Evolutionary conservation across 1,284 basidiomycete species (phyloP).

Genomic region (Cryptococcus sp.): DNA sequence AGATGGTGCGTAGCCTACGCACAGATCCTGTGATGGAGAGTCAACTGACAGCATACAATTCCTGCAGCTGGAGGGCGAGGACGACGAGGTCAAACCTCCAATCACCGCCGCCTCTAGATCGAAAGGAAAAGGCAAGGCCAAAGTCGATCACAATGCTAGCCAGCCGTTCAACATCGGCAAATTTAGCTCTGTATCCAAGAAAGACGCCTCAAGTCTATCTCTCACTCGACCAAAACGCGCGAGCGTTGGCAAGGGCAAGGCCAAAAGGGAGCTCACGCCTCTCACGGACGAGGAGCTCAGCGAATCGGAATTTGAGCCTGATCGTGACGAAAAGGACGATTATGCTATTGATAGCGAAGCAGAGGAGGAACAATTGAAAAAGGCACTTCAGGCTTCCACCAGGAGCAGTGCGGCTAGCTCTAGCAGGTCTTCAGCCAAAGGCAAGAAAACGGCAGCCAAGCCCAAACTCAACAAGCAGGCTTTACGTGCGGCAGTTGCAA

Average conservation of each 20-base stretch:
- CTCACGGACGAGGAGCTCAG: slow-evolving; percentile 13
- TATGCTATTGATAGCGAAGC: slow-evolving; percentile 37
- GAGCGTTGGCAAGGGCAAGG: slow-evolving; percentile 11
- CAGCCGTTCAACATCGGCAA: slow-evolving; percentile 39
- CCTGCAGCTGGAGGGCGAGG: not conserved
- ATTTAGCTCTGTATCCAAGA: slow-evolving; percentile 24
- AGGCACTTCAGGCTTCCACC: slow-evolving; percentile 25
- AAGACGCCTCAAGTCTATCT: slow-evolving; percentile 15
- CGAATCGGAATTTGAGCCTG: slow-evolving; percentile 10
- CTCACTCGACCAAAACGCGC: slow-evolving; percentile 6
- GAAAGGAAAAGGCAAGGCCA: slow-evolving; percentile 13
- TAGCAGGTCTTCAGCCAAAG: not conserved
- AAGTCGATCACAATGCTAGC: slow-evolving; percentile 2
- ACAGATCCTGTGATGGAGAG: not conserved
- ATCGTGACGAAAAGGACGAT: slow-evolving; percentile 11
- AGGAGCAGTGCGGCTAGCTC: not conserved
- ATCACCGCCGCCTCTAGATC: not conserved
- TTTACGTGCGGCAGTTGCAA: slow-evolving; percentile 14
- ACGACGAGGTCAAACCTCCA: not conserved
- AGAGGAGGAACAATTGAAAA: slow-evolving; percentile 25
- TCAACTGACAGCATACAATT: not conserved
- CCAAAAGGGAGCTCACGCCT: slow-evolving; percentile 13
- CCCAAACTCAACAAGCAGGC: slow-evolving; percentile 12
- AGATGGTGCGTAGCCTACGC: not conserved
- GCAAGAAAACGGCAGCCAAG: slow-evolving; percentile 5